Percentiles rank a stretch among this genome's conserved stretches.
Evolutionary conservation across 306 rosid species (phyloP).

Genomic region (Malus sylvestris): DNA sequence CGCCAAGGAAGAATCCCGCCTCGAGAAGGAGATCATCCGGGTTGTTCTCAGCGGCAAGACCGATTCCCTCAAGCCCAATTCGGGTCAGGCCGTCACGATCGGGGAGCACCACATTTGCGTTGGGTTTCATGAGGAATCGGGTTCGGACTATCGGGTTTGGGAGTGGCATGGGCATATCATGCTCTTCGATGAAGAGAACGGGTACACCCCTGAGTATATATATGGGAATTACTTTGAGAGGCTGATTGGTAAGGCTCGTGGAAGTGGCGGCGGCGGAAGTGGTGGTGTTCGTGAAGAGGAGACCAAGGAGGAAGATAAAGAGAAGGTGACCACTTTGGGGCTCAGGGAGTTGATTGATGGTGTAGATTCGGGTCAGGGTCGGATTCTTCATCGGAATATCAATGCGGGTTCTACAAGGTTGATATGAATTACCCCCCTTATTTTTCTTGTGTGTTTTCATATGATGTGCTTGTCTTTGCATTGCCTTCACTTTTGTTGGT

Average conservation of each 20-base stretch:
- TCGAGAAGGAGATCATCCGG: constrained; percentile 65
- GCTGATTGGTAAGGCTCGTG: constrained; percentile 24
- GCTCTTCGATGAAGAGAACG: constrained; percentile 66
- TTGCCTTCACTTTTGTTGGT: neutral
- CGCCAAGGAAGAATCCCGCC: constrained; percentile 43
- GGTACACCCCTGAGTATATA: constrained; percentile 78
- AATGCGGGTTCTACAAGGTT: constrained; percentile 70
- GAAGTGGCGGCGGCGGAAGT: neutral
- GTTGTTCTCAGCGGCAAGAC: constrained; percentile 44
- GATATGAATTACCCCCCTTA: neutral
- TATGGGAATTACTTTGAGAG: constrained; percentile 91
- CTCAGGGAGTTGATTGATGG: constrained; percentile 68
- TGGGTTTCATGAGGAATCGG: constrained; percentile 69
- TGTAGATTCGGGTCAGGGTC: constrained; percentile 40
- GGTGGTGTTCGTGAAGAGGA: constrained; percentile 10
- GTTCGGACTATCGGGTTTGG: constrained; percentile 80
- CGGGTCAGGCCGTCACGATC: constrained; percentile 73
- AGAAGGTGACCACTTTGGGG: constrained; percentile 46
- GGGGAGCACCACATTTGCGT: constrained; percentile 80
- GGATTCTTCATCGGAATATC: constrained; percentile 83
- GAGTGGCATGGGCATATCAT: constrained; percentile 99
- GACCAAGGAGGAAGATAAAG: constrained; percentile 19
- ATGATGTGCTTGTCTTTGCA: neutral
- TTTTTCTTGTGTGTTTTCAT: neutral
- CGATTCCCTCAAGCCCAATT: constrained; percentile 68